Percentiles rank a stretch among this genome's conserved stretches.
These are phyloP conservation scores for Penicillium paradoxum DNA, from an alignment of 495 filamentous ascomycete species.

Conservation along the genomic window DNA sequence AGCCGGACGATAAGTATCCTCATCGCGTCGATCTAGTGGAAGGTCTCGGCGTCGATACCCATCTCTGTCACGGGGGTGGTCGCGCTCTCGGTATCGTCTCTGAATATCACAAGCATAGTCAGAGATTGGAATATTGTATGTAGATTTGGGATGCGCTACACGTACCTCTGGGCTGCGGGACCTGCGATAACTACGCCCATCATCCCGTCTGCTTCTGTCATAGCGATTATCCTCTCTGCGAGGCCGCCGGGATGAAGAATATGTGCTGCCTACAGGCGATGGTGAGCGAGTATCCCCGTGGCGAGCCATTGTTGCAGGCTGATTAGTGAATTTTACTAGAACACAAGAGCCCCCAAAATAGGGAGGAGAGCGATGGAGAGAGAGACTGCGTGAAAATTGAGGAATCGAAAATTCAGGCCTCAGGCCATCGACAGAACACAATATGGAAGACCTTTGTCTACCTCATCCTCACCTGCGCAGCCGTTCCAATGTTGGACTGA, in stretches of 20 bases:
- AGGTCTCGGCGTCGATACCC: conserved; percentile 65
- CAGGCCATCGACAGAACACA: not conserved
- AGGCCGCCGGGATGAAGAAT: conserved; percentile 64
- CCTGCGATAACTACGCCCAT: conserved; percentile 54
- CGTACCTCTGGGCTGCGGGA: conserved; percentile 73
- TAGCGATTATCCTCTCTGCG: conserved; percentile 75
- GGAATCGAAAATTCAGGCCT: not conserved
- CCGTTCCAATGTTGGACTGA: no score
- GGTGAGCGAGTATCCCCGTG: conserved; percentile 91
- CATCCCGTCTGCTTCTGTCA: conserved; percentile 61
- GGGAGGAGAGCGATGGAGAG: conserved; percentile 11
- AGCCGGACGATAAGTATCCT: conserved; percentile 58
- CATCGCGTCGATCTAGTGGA: conserved; percentile 66
- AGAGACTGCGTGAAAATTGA: not conserved
- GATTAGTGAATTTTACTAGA: conserved; percentile 61
- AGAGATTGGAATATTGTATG: conserved; percentile 15
- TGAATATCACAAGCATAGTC: conserved; percentile 29
- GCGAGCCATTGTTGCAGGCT: conserved; percentile 76
- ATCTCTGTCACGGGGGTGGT: conserved; percentile 54
- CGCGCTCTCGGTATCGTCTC: conserved; percentile 58
- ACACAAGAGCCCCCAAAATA: conserved; percentile 34
- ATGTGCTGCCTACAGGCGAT: conserved; percentile 89
- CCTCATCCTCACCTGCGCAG: not conserved
- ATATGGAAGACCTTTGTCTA: conserved; percentile 3
- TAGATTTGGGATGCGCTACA: conserved; percentile 2